Conservation (phyloP, 2,329 filamentous ascomycete genomes). For the Stagonosporopsis rhizophila region DNA sequence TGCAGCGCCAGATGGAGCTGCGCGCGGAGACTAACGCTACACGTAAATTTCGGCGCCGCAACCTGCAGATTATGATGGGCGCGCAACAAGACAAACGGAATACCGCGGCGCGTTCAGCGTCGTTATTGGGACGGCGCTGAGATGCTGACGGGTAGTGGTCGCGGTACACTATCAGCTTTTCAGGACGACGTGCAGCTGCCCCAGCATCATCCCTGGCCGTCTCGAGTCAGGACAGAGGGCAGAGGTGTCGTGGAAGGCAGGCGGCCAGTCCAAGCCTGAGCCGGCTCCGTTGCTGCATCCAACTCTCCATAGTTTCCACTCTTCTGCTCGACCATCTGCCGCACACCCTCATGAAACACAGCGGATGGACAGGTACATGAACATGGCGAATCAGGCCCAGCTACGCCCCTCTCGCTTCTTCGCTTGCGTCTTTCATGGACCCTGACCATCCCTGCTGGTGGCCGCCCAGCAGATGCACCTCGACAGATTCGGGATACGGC, state of each 20-base stretch:
- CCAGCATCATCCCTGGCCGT: constrained; percentile 1
- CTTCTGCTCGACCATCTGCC: constrained; percentile 15
- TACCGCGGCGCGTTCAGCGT: neutral
- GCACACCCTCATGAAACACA: constrained; percentile 18
- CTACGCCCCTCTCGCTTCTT: constrained; percentile 7
- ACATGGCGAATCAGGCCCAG: constrained; percentile 3
- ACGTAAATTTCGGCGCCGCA: constrained; percentile 10
- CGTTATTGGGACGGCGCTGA: neutral
- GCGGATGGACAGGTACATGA: neutral
- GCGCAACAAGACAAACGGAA: neutral
- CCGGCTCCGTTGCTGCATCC: neutral
- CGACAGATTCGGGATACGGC: constrained; percentile 2
- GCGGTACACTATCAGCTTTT: constrained; percentile 7
- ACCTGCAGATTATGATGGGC: constrained; percentile 3
- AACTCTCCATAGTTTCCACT: neutral
- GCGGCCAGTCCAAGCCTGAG: constrained; percentile 9
- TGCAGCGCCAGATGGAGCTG: constrained; percentile 25
- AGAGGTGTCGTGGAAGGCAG: neutral
- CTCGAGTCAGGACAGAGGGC: neutral
- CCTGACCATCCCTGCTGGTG: constrained; percentile 6
- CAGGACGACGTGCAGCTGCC: constrained; percentile 11
- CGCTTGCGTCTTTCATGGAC: constrained; percentile 8
- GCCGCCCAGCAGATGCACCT: constrained; percentile 4
- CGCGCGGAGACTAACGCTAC: constrained; percentile 21
- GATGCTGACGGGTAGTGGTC: neutral